A percentile compares a stretch with the other conserved stretches of the same genome.
These are phyloP conservation scores for Hypoxylon crocopeplum DNA, from an alignment of 495 filamentous ascomycete species.

Conservation along the genomic window DNA sequence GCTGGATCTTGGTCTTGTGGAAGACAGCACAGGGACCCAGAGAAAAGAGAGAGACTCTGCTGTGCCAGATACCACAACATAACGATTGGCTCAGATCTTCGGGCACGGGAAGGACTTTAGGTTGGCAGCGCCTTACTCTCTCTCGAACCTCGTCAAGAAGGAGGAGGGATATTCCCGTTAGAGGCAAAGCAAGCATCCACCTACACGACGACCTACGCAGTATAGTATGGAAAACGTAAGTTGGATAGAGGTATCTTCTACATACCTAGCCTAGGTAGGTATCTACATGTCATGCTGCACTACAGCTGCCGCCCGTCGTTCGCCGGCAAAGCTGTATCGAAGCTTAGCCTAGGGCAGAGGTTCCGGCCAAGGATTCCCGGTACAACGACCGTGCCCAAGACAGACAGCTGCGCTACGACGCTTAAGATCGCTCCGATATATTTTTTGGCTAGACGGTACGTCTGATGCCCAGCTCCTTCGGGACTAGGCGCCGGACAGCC, in stretches of 20 bases:
- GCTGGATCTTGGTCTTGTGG: slow-evolving; percentile 39
- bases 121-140: slow-evolving; percentile 9
- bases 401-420: slow-evolving; percentile 37
- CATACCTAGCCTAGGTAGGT: neutral
- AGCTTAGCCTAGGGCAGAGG: slow-evolving; percentile 38
- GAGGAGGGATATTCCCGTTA: slow-evolving; percentile 33
- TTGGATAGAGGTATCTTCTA: too few relatives aligned
- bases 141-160: slow-evolving; percentile 11
- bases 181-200: slow-evolving; percentile 10
- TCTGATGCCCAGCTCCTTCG: slow-evolving; percentile 33
- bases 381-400: slow-evolving; percentile 39
- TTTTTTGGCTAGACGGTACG: slow-evolving; percentile 39
- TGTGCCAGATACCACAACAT: slow-evolving; percentile 40
- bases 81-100: slow-evolving; percentile 39
- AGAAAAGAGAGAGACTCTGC: too few relatives aligned
- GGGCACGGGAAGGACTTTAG: slow-evolving; percentile 30
- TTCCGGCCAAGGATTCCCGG: slow-evolving; percentile 38
- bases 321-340: slow-evolving; percentile 35
- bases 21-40: slow-evolving; percentile 31
- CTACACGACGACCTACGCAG: too few relatives aligned
- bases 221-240: too few relatives aligned
- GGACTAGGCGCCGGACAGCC: slow-evolving; percentile 34
- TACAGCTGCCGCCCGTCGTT: slow-evolving; percentile 34
- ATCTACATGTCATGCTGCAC: slow-evolving; percentile 22
- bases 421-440: slow-evolving; percentile 39